Base-by-base conservation (phyloP, 2,329 filamentous ascomycete genomes). In the Dactylellina cionopaga region DNA sequence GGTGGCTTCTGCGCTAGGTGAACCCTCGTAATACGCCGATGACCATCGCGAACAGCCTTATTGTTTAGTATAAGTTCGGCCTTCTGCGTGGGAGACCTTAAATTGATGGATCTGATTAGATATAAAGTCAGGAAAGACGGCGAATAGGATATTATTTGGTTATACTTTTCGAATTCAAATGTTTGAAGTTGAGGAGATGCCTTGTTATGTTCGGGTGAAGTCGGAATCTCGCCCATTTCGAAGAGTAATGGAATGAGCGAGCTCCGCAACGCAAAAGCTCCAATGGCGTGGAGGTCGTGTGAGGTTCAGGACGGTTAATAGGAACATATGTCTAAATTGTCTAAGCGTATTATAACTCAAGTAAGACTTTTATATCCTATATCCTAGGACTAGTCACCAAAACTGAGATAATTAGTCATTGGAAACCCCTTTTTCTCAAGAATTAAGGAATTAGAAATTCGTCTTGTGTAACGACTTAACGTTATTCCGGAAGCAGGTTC, bases 81-180 rank as follows among this genome's bases (percentile, higher is more conserved):
- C 39, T 62, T 55, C 56, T 46, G 55, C 65, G 63, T 35, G 15
- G 46, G 11, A 51, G 46, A 68, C 35, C 43, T 44, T 51, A 31
- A 47, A 31, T 51, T 31, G 49, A 71, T 56, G 37, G 52, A 71
- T 71, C 66, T 64, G 66, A 71, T 71, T 71, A 71, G 66, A 71
- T 71, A 41, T 55, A 52, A 19, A 29, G 15, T 44, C 22, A 5
- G 17, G 39, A 31, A 37, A 37, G 22, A 63, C 65, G 65, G 43
- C 66, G 58, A 58, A 46, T 24, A 58, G 44, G n/a, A 24, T 33
- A 19, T 5, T 41, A 24, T 39, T 39, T 39, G n/a, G n/a, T n/a
- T n/a, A n/a, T n/a, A n/a, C n/a, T n/a, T n/a, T n/a, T n/a, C n/a
- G n/a, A n/a, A n/a, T n/a, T n/a, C n/a, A n/a, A n/a, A 41, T 35